phyloP scores from a whole-genome alignment of 345 rosid species.

The Cardiospermum halicacabum region DNA sequence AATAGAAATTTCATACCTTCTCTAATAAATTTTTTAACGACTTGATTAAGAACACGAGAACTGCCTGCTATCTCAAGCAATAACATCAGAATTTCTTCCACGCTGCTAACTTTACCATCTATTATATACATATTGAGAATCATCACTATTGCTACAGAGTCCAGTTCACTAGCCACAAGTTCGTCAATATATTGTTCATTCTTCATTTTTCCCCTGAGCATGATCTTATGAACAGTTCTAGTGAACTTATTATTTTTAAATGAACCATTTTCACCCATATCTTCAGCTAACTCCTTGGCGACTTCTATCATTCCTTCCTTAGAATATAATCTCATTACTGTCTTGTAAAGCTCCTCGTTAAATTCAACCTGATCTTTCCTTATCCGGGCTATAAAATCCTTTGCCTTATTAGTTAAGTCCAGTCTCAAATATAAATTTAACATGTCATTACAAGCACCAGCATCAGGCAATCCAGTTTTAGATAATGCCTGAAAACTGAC shows the following conservation, averaged over 20 bases:
- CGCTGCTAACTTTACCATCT: slow-evolving; percentile 28
- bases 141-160: slow-evolving; percentile 50
- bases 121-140: slow-evolving; percentile 45
- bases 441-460: slow-evolving; percentile 76
- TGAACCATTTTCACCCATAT: slow-evolving; percentile 34
- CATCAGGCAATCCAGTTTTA: slow-evolving; percentile 67
- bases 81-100: slow-evolving; percentile 41
- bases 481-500: slow-evolving; percentile 60
- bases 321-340: slow-evolving; percentile 49
- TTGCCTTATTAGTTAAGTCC: slow-evolving; percentile 49
- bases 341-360: slow-evolving; percentile 56
- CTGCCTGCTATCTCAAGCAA: slow-evolving; percentile 49
- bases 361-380: slow-evolving; percentile 42
- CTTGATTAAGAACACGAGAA: slow-evolving; percentile 42
- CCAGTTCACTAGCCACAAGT: slow-evolving; percentile 28
- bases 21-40: slow-evolving; percentile 41
- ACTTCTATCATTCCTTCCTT: slow-evolving; percentile 59
- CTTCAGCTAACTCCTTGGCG: slow-evolving; percentile 40
- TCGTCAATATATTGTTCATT: slow-evolving; percentile 20
- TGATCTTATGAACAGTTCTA: slow-evolving; percentile 43
- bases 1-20: slow-evolving; percentile 39
- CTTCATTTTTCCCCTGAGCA: slow-evolving; percentile 24
- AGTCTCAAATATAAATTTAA: slow-evolving; percentile 53
- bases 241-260: slow-evolving; percentile 46
- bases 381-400: slow-evolving; percentile 50